Base-by-base conservation (phyloP, 108 stramenopile species). In the Nitzschia sp. region DNA sequence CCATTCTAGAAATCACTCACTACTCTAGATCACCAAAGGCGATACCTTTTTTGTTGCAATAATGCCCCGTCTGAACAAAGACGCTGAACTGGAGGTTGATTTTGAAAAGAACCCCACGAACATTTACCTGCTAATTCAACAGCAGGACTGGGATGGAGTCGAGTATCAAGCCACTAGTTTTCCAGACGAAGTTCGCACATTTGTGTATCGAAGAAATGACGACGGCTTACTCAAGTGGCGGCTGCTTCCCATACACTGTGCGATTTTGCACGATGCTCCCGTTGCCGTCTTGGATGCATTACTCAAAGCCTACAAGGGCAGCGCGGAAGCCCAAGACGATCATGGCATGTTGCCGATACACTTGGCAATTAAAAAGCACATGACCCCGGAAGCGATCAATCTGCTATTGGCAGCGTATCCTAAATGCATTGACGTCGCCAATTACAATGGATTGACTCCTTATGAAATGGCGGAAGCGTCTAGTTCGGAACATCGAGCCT, bases 211-310 rank as follows among this genome's bases (percentile, higher is more conserved):
- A 1, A 82, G 84, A 38, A 86, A 89, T 59, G 46, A 29, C 29
- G 76, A 88, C 59, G 91, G 92, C 54, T 82, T 90, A 56, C 45
- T 93, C 17, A 72, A 88, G n/a, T 93, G 92, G 92, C 78, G 92
- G 59, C 72, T 93, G 17, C 75, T 93, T 13, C 92, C 92, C 9
- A 38, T 93, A 24, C 92, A 93, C 59, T 87, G 88, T 3, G 92
- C 92, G 36, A 71, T 93, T 56, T 90, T 90, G 59, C 87, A 88
- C 67, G 71, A 76, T 45, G 85, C 88, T 3, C 89, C 92, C 13
- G 42, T 72, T 27, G 53, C 59, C 9, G 51, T 85, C 21, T 54
- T 93, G 9, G 68, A 72, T 1, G 54, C 77, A 8, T 75, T 93
- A 21, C 57, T 93, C 35, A 32, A 18, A 8, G 82, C 75, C 27